Evolutionary conservation across 441 rosid species (phyloP), one percentile per base, ranked within the genome.

Genomic region (Bruguiera hainesii): DNA sequence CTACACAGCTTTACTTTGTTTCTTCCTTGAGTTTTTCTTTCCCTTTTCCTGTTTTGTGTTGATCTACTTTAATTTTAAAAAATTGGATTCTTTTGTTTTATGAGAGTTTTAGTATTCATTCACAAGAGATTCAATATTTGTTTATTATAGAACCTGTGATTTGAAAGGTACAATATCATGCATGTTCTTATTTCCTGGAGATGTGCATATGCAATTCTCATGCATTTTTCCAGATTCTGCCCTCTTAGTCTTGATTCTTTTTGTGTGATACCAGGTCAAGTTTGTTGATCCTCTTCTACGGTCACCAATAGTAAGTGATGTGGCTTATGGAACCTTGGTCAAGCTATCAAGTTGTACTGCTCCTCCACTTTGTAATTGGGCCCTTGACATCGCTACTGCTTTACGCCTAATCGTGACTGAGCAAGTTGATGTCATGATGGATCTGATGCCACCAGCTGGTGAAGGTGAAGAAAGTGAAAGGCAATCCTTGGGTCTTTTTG

Each of bases 381-480:
- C 95, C 69, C 82, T 85, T 49, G 99, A 96, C 72, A 88, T 93
- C 77, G 94, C 98, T 71, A 88, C 98, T 84, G 97, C 98, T 79
- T 77, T 96, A 75, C 90, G 97, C 48, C 75, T 93, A 74, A 86
- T 88, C 33, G 85, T 75, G 29, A 84, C 80, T 10, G 94, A 87
- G 78, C 97, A 84, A 69, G 86, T 75, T 63, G 65, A 77, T 73
- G 23, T 74, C 74, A 73, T 83, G 68, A 81, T 79, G 80, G 88
- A 84, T 78, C 79, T 85, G 61, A 79, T 66, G 71, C 76, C 83
- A 62, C 75, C 80, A 48, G 79, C 69, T 65, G 84, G 78, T 70
- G 88, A 90, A 25, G 82, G 74, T 70, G 89, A 79, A 75, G 74
- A 76, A 48, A 72, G 77, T 70, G 94, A 76, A 66, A 84, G 81